Evolutionary conservation across 2,329 filamentous ascomycete species (phyloP).

Genomic region (Penicillium sp.): DNA sequence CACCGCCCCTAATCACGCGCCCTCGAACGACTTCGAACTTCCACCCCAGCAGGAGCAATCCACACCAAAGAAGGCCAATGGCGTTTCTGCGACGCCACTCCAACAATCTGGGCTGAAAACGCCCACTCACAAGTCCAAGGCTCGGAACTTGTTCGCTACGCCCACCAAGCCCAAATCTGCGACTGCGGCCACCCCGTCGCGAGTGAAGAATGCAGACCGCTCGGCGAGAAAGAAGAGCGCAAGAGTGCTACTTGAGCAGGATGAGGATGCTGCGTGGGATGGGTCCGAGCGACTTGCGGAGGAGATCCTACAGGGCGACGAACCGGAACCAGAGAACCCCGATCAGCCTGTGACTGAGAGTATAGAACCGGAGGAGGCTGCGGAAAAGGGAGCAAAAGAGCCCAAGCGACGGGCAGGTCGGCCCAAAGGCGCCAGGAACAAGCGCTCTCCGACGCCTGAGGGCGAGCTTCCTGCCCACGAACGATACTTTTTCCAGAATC

Average conservation of each 20-base stretch:
- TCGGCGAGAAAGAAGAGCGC: constrained; percentile 87
- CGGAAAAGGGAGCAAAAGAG: constrained; percentile 45
- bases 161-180: constrained; percentile 37
- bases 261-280: constrained; percentile 65
- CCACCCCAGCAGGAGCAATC: constrained; percentile 30
- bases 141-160: constrained; percentile 43
- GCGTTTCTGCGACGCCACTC: constrained; percentile 29
- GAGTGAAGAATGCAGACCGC: constrained; percentile 72
- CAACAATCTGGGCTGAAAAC: constrained; percentile 40
- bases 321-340: constrained; percentile 22
- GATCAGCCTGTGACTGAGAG: constrained; percentile 29
- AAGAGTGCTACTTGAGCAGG: constrained; percentile 71
- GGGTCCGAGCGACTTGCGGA: constrained; percentile 68
- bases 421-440: constrained; percentile 58
- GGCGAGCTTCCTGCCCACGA: constrained; percentile 83
- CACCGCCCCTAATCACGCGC: constrained; percentile 16
- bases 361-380: constrained; percentile 40
- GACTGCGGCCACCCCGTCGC: constrained; percentile 57
- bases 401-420: constrained; percentile 58
- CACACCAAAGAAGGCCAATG: constrained; percentile 35
- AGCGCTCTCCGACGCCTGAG: constrained; percentile 76
- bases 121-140: constrained; percentile 38
- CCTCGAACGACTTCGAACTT: constrained; percentile 24
- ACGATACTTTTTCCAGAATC: constrained; percentile 90
- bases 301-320: constrained; percentile 61